Conservation (phyloP, 2,329 filamentous ascomycete genomes). For the Diaporthe aspalathi region DNA sequence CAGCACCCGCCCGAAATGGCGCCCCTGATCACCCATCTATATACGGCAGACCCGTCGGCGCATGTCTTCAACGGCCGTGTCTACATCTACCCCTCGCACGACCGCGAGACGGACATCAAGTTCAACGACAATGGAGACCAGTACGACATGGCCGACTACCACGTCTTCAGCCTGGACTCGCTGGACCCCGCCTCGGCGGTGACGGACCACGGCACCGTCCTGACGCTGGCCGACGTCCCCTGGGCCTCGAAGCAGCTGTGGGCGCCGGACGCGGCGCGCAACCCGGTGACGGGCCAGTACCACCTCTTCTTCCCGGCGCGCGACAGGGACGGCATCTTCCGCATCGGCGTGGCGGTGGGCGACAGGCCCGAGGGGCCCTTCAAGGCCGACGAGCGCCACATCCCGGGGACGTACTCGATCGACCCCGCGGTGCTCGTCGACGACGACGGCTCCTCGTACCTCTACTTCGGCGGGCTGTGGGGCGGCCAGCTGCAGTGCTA, state of each 20-base stretch:
- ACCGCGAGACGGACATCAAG: constrained; percentile 77
- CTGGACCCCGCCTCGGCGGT: constrained; percentile 59
- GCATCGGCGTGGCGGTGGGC: constrained; percentile 77
- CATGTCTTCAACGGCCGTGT: constrained; percentile 81
- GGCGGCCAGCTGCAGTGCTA: constrained; percentile 85
- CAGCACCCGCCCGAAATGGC: constrained; percentile 50
- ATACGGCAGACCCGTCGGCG: constrained; percentile 83
- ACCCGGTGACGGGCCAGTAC: constrained; percentile 72
- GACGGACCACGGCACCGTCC: constrained; percentile 78
- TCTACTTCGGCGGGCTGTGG: constrained; percentile 86
- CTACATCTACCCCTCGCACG: constrained; percentile 86
- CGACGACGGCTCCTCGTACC: constrained; percentile 69
- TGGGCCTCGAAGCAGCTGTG: constrained; percentile 85
- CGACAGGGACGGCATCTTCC: constrained; percentile 76
- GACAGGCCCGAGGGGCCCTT: constrained; percentile 78
- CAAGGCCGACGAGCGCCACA: constrained; percentile 70
- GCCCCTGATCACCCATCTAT: constrained; percentile 79
- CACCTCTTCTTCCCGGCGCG: constrained; percentile 83
- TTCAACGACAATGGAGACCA: constrained; percentile 89
- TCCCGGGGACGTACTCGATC: constrained; percentile 78
- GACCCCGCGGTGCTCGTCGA: constrained; percentile 83
- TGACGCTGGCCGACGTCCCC: constrained; percentile 73
- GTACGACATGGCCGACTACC: constrained; percentile 87
- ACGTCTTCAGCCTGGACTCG: constrained; percentile 73
- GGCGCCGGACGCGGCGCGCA: constrained; percentile 78